Evolutionary conservation across 2,329 filamentous ascomycete species (phyloP).

Genomic region (Diaporthe vexans): DNA sequence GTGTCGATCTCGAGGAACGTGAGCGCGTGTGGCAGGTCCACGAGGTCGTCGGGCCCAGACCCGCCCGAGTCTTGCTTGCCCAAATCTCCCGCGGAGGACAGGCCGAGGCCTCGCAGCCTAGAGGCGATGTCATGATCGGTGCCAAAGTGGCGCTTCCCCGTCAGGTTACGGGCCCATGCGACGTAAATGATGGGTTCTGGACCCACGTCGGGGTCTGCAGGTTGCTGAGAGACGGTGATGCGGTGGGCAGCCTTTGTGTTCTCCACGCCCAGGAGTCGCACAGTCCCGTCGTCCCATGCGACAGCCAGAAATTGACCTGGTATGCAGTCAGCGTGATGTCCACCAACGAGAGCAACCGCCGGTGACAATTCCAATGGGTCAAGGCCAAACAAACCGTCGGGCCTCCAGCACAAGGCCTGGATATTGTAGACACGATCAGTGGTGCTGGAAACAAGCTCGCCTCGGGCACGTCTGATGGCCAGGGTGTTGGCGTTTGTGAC

Average conservation of each 20-base stretch:
- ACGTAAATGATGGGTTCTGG: conserved; percentile 64
- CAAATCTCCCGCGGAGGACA: conserved; percentile 43
- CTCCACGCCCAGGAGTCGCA: conserved; percentile 83
- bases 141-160: conserved; percentile 48
- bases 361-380: conserved; percentile 38
- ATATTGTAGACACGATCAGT: conserved; percentile 58
- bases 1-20: conserved; percentile 82
- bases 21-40: conserved; percentile 79
- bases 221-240: conserved; percentile 63
- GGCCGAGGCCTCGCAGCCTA: conserved; percentile 49
- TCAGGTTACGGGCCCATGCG: conserved; percentile 65
- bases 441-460: conserved; percentile 72
- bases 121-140: conserved; percentile 43
- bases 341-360: conserved; percentile 39
- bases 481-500: conserved; percentile 78
- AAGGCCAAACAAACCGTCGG: conserved; percentile 65
- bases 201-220: conserved; percentile 50
- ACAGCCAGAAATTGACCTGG: conserved; percentile 83
- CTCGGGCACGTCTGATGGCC: conserved; percentile 83
- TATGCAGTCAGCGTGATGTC: conserved; percentile 40
- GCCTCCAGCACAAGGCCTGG: conserved; percentile 73
- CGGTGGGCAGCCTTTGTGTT: conserved; percentile 86
- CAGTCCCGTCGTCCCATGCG: conserved; percentile 84
- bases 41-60: conserved; percentile 48
- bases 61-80: conserved; percentile 17